Conservation (phyloP, 2,329 filamentous ascomycete species). For the Penicillium psychrosexuale region DNA sequence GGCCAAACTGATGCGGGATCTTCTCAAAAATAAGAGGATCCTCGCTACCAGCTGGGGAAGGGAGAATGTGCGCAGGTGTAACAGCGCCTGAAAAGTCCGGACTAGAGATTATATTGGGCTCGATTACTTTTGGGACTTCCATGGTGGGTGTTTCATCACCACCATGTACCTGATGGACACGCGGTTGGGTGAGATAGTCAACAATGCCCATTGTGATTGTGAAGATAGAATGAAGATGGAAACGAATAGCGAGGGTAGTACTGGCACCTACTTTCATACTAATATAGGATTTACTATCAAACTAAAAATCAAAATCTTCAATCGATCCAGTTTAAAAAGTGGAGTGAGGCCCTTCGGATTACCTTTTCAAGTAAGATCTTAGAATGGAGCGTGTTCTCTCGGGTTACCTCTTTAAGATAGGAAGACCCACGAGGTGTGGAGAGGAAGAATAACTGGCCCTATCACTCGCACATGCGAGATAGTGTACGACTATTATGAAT, state of each 20-base stretch:
- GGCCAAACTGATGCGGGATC: conserved; percentile 31
- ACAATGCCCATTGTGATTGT: conserved; percentile 16
- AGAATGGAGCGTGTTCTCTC: conserved; percentile 5
- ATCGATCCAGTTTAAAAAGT: conserved; percentile 15
- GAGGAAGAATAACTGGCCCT: not conserved
- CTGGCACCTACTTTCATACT: conserved; percentile 1
- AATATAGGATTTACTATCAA: not conserved
- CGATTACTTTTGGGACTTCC: conserved; percentile 12
- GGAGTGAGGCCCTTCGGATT: conserved; percentile 9
- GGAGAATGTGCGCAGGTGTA: conserved; percentile 14
- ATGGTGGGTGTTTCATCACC: not conserved
- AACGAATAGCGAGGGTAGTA: not conserved
- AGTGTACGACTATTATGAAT: not conserved
- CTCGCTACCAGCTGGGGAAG: conserved; percentile 19
- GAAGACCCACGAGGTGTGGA: conserved; percentile 5
- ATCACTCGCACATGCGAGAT: not conserved
- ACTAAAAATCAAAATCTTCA: conserved; percentile 14
- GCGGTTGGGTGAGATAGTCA: conserved; percentile 13
- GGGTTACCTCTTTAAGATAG: conserved; percentile 6
- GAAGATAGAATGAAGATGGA: not conserved
- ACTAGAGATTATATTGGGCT: conserved; percentile 18
- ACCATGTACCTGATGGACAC: conserved; percentile 7
- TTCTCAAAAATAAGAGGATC: conserved; percentile 22
- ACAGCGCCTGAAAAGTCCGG: conserved; percentile 11
- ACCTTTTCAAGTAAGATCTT: conserved; percentile 6